A percentile compares a stretch with the other conserved stretches of the same genome.
Evolutionary conservation across 805 yeast species (phyloP).

Genomic region (Monosporozyma yasuniensis): DNA sequence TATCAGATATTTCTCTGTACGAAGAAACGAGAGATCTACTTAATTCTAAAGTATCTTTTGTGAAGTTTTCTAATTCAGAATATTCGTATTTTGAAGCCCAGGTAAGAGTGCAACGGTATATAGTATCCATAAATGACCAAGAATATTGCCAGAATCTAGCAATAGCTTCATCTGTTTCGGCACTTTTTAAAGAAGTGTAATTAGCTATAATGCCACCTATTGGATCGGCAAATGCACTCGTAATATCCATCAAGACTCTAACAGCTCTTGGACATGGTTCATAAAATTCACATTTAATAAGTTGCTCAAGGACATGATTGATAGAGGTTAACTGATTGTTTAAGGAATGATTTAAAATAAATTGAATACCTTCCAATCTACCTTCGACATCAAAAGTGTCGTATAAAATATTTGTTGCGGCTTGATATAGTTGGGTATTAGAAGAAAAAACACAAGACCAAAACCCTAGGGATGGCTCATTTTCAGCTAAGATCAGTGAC

Average conservation of each 20-base stretch:
- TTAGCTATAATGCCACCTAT: slow-evolving; percentile 45
- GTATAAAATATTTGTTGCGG: slow-evolving; percentile 61
- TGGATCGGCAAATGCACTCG: slow-evolving; percentile 56
- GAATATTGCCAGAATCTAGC: slow-evolving; percentile 54
- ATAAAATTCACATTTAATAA: slow-evolving; percentile 41
- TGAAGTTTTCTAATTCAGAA: slow-evolving; percentile 60
- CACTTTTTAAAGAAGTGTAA: slow-evolving; percentile 17
- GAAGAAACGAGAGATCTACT: slow-evolving; percentile 62
- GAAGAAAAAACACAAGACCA: slow-evolving; percentile 73
- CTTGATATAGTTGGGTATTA: slow-evolving; percentile 47
- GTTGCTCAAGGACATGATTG: slow-evolving; percentile 36
- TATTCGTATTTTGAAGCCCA: slow-evolving; percentile 68
- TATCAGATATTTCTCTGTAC: slow-evolving; percentile 40
- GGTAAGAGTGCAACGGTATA: slow-evolving; percentile 53
- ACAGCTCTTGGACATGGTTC: slow-evolving; percentile 74
- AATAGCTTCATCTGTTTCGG: slow-evolving; percentile 21
- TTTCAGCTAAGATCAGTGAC: slow-evolving; percentile 33
- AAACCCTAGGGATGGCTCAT: slow-evolving; percentile 47
- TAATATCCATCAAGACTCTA: slow-evolving; percentile 64
- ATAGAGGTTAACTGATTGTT: slow-evolving; percentile 41
- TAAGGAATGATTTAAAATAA: slow-evolving; percentile 39
- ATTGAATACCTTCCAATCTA: slow-evolving; percentile 63
- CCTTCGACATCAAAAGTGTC: slow-evolving; percentile 76
- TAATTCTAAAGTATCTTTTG: slow-evolving; percentile 77
- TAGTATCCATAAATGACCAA: slow-evolving; percentile 66